phyloP scores from a whole-genome alignment of 2,329 filamentous ascomycete species.

The Madurella fahalii region DNA sequence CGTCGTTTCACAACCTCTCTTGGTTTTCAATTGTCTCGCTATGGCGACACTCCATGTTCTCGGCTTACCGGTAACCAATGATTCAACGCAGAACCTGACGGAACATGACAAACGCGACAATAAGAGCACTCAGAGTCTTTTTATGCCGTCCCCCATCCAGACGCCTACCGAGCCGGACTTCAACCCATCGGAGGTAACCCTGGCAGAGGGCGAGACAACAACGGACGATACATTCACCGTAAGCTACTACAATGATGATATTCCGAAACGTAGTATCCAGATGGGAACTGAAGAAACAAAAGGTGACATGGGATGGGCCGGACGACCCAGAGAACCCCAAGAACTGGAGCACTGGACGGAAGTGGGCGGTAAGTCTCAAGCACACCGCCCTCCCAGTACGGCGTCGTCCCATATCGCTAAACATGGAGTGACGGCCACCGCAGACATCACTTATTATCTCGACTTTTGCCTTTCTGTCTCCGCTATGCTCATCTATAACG shows the following conservation, averaged over 20 bases:
- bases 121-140: neutral
- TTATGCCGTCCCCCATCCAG: neutral
- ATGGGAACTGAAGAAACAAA: neutral
- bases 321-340: conserved; percentile 25
- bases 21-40: neutral
- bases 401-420: neutral
- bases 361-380: conserved; percentile 19
- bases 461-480: conserved; percentile 49
- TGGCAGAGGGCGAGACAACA: neutral
- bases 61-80: neutral
- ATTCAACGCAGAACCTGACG: neutral
- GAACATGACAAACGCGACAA: neutral
- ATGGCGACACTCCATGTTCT: neutral
- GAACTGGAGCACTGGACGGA: conserved; percentile 20
- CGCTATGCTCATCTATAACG: conserved; percentile 46
- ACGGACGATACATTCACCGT: neutral
- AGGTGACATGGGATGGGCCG: conserved; percentile 22
- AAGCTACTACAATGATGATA: neutral
- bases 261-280: neutral
- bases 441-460: conserved; percentile 43
- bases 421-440: neutral
- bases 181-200: neutral
- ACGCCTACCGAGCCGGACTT: neutral
- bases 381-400: conserved; percentile 1
- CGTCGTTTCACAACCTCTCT: no score